phyloP scores from a whole-genome alignment of 2,329 filamentous ascomycete species.

The Davidsoniella neocaledoniae region DNA sequence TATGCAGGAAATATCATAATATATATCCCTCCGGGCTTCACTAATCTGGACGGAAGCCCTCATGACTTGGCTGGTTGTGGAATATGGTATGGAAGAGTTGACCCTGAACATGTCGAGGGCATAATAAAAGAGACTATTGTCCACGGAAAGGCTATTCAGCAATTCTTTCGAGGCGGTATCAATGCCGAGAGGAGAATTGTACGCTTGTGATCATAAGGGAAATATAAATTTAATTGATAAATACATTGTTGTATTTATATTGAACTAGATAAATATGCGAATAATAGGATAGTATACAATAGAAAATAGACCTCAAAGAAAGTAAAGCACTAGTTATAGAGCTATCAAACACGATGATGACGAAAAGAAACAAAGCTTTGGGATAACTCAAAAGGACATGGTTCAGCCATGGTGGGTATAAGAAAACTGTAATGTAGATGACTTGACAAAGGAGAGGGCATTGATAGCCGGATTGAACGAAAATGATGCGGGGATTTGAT shows the following conservation, averaged over 20 bases:
- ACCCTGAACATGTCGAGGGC: constrained; percentile 59
- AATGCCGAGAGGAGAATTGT: constrained; percentile 33
- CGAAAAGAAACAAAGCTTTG: constrained; percentile 1
- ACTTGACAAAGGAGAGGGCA: no score
- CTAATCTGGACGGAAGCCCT: background rate
- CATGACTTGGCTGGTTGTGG: constrained; percentile 53
- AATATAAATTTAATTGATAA: background rate
- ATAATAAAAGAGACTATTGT: constrained; percentile 55
- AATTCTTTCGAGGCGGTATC: constrained; percentile 58
- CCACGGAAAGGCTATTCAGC: constrained; percentile 48
- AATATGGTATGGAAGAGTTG: constrained; percentile 70
- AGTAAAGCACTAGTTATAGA: background rate
- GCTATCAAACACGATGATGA: background rate
- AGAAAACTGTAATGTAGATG: no score
- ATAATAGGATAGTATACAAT: background rate
- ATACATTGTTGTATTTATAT: background rate
- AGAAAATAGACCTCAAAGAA: background rate
- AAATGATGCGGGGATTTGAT: no score
- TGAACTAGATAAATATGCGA: background rate
- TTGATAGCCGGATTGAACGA: background rate
- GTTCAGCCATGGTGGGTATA: no score
- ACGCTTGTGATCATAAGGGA: background rate
- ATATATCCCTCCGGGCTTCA: constrained; percentile 48
- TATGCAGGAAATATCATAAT: constrained; percentile 74
- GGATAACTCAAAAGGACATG: background rate